Conservation (phyloP, 2,329 filamentous ascomycete genomes). For the Diaporthe sp. region DNA sequence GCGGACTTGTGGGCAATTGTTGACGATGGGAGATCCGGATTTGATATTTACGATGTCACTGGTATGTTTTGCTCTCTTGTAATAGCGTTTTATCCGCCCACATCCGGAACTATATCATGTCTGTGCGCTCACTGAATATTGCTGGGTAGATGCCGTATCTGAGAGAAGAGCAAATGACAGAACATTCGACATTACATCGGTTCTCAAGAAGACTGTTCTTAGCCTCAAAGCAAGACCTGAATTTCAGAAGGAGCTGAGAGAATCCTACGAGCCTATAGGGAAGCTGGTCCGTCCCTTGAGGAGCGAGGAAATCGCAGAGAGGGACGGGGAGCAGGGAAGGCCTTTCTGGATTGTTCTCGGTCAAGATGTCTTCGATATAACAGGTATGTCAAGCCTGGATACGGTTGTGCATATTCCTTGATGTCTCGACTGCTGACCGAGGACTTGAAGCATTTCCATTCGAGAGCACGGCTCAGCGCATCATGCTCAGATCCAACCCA, state of each 20-base stretch:
- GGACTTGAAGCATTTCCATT: not conserved
- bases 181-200: not conserved
- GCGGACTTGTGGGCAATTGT: not conserved
- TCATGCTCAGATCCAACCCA: not conserved
- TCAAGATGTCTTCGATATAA: not conserved
- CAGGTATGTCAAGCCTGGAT: not conserved
- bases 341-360: not conserved
- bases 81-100: rapidly evolving
- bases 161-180: not conserved
- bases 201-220: not conserved
- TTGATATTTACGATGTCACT: conserved; percentile 9
- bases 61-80: not conserved
- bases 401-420: rapidly evolving
- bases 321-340: not conserved
- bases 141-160: not conserved
- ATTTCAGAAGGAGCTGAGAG: not conserved
- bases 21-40: not conserved
- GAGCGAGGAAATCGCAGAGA: not conserved
- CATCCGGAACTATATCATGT: too few relatives aligned
- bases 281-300: not conserved
- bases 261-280: not conserved
- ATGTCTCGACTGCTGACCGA: not conserved
- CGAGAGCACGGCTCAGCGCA: not conserved
- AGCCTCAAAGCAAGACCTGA: not conserved
- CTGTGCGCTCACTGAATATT: not conserved